Evolutionary conservation across 108 stramenopile genomes (phyloP).

Genomic region (Cyclotella baltica): DNA sequence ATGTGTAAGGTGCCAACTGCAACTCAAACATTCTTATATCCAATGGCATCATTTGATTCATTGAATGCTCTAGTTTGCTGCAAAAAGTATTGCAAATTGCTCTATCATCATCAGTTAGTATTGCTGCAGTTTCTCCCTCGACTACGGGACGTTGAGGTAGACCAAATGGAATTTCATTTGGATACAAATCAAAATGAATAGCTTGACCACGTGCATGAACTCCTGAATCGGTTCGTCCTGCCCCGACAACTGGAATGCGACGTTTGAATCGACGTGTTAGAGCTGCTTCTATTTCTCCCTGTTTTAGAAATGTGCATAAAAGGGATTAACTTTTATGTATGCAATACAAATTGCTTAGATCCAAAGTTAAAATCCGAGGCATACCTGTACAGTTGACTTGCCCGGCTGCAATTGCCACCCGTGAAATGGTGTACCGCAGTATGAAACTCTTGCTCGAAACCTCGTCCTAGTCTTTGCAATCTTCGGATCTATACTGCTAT

Average conservation of each 20-base stretch:
- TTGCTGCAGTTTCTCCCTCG: neutral
- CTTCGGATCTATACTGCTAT: neutral
- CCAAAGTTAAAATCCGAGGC: neutral
- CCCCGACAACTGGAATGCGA: constrained; percentile 71
- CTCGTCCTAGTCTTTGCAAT: constrained; percentile 11
- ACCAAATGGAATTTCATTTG: constrained; percentile 27
- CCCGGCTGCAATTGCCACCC: constrained; percentile 38
- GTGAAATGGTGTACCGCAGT: constrained; percentile 34
- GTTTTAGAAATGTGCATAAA: neutral
- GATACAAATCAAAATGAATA: constrained; percentile 81
- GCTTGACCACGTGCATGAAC: constrained; percentile 90
- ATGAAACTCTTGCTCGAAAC: constrained; percentile 30
- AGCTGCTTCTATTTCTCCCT: constrained; percentile 76
- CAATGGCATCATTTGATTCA: constrained; percentile 73
- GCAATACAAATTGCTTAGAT: neutral
- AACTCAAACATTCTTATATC: constrained; percentile 73
- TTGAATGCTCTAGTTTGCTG: constrained; percentile 48
- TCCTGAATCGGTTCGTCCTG: constrained; percentile 84
- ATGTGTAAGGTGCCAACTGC: constrained; percentile 45
- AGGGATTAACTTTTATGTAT: neutral
- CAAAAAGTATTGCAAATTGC: constrained; percentile 31
- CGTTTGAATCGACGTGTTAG: constrained; percentile 65
- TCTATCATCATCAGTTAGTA: constrained; percentile 9
- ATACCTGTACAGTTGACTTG: constrained; percentile 11
- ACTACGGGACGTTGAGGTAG: neutral